Percentiles rank a stretch among this genome's conserved stretches.
phyloP scores from a whole-genome alignment of 2,329 filamentous ascomycete species.

The Sporothrix brasiliensis region DNA sequence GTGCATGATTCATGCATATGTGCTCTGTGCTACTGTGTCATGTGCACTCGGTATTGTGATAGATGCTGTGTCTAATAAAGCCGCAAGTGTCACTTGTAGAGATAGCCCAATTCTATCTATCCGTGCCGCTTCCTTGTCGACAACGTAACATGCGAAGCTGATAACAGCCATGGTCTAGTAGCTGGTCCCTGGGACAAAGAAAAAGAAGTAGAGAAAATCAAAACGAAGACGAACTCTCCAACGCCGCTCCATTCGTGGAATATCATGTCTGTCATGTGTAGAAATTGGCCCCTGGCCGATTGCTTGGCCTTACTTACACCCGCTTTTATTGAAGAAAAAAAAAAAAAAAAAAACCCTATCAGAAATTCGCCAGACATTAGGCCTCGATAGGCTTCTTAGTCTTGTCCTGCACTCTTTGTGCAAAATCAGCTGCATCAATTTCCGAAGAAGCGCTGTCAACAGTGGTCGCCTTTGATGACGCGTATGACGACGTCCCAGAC shows the following conservation, averaged over 20 bases:
- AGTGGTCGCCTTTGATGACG: slow-evolving; percentile 24
- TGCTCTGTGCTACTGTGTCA: too few relatives aligned
- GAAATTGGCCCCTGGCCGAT: not conserved
- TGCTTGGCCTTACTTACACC: not conserved
- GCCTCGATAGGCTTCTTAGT: not conserved
- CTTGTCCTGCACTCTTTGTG: not conserved
- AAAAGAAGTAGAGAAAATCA: not conserved
- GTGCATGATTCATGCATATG: not conserved
- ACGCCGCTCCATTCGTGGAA: not conserved
- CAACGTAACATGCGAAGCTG: not conserved
- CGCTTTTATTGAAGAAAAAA: too few relatives aligned
- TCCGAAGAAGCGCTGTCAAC: slow-evolving; percentile 23
- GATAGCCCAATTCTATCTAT: not conserved
- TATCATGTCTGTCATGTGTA: not conserved
- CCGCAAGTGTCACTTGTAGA: not conserved
- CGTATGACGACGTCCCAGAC: slow-evolving; percentile 10
- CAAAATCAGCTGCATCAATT: not conserved
- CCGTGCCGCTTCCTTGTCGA: not conserved
- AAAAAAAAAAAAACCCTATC: not conserved
- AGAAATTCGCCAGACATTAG: not conserved
- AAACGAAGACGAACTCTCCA: not conserved
- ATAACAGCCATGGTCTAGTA: not conserved
- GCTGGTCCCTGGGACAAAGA: not conserved
- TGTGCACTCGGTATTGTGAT: too few relatives aligned
- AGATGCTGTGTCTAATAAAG: too few relatives aligned